Conservation (phyloP, 495 filamentous ascomycete genomes). For the Penicillium egyptiacum region DNA sequence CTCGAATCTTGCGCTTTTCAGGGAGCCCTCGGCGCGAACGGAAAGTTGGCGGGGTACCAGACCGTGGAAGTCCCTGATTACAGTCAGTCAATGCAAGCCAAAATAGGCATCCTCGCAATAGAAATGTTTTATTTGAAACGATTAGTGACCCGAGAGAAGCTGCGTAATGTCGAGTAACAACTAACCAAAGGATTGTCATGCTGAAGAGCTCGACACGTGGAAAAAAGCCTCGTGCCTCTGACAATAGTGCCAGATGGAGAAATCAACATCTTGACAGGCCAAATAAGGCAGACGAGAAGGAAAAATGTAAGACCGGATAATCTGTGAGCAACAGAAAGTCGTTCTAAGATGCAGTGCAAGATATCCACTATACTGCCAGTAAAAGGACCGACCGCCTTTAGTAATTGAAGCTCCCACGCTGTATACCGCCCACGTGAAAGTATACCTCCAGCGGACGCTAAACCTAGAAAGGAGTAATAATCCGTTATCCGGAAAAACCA, state of each 20-base stretch:
- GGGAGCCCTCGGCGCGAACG: slow-evolving; percentile 84
- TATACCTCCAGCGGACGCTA: slow-evolving; percentile 9
- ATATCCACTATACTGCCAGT: slow-evolving; percentile 13
- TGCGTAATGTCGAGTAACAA: slow-evolving; percentile 4
- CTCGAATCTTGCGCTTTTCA: slow-evolving; percentile 70
- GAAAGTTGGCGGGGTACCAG: slow-evolving; percentile 68
- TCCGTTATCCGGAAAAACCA: slow-evolving; percentile 41
- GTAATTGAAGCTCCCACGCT: background rate
- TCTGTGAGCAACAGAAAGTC: slow-evolving; percentile 4
- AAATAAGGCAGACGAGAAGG: background rate
- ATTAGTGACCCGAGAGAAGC: background rate
- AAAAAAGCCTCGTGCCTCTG: slow-evolving; percentile 52
- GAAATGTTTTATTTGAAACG: background rate
- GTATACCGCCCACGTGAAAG: slow-evolving; percentile 4
- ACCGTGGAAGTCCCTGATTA: slow-evolving; percentile 73
- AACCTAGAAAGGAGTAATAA: slow-evolving; percentile 16
- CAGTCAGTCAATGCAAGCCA: background rate
- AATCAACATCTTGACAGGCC: slow-evolving; percentile 10
- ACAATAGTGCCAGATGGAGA: background rate
- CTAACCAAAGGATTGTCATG: slow-evolving; percentile 92
- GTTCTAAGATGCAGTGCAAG: background rate
- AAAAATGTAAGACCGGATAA: slow-evolving; percentile 1
- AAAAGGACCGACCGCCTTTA: slow-evolving; percentile 21
- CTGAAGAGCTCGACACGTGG: slow-evolving; percentile 58
- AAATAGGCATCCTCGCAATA: background rate